Base-by-base conservation (phyloP, 2,329 filamentous ascomycete species). In the Colletotrichum aenigma region DNA sequence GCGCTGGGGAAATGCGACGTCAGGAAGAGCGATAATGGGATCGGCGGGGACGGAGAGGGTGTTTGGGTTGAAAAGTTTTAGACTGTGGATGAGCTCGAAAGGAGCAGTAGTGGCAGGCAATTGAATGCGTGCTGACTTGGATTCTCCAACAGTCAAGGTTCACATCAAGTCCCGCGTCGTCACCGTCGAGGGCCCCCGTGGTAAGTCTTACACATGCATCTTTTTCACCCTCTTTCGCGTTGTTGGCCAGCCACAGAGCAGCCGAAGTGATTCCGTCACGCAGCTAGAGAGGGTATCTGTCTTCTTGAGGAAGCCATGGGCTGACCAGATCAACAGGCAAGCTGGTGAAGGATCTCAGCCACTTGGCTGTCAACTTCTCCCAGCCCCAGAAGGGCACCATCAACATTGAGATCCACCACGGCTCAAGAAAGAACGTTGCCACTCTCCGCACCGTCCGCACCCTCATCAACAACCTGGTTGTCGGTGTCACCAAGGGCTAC, bases 341-440 rank as follows among this genome's bases (percentile, higher is more conserved):
- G 92, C 95, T 99, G 86, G 90, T 91, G 84, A 99, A 98, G 94
- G 94, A 98, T 89, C 94, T 99, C 82, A 95, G 94, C 88, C 97
- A 99, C 90, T 89, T 99, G 86, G 94, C 96, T 82, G 96, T 99
- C 89, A 97, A 94, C 91, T 99, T 99, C 93, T 93, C 94, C 82
- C 91, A 94, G 87, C 94, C 95, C 84, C 92, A 93, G 91, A 94
- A 94, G 91, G 91, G 94, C 88, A 85, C 94, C 83, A 96, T 99
- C 91, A 94, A 94, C 85, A 98, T 99, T 86, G 96, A 98, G 91
- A 94, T 99, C 86, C 97, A 99, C 94, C 97, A 99, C 90, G 97
- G 97, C 87, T 92, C 92, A 86, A 95, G 97, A 90, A 99, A 99
- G 94, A 96, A 95, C 88, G 94, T 99, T 86, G 97, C 97, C 85